Percentiles rank a stretch among this genome's conserved stretches.
phyloP scores from a whole-genome alignment of 2,329 filamentous ascomycete species.

The Coniochaeta sp. region DNA sequence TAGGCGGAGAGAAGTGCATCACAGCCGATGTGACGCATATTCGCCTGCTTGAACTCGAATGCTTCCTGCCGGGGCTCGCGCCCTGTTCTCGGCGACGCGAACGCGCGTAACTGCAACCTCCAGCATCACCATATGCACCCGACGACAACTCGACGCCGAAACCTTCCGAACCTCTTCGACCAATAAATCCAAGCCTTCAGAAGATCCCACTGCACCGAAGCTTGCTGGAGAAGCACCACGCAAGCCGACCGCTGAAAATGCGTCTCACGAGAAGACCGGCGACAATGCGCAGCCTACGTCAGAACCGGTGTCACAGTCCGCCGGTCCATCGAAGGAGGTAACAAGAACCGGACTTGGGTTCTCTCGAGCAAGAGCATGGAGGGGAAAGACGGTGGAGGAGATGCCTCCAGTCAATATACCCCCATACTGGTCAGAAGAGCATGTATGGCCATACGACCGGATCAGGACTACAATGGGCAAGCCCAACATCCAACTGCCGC shows the following conservation, averaged over 20 bases:
- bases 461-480: neutral
- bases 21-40: neutral
- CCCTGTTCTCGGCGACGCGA: slow-evolving; percentile 16
- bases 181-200: neutral
- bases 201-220: neutral
- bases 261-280: neutral
- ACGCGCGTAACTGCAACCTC: slow-evolving; percentile 9
- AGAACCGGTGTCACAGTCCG: neutral
- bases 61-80: slow-evolving; percentile 17
- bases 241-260: neutral
- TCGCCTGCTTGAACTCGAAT: slow-evolving; percentile 8
- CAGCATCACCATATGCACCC: slow-evolving; percentile 7
- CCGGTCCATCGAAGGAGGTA: neutral
- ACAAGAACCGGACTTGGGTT: neutral
- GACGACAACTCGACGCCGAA: neutral
- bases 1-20: neutral
- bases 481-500: neutral
- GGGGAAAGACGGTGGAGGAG: neutral
- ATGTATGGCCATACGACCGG: neutral
- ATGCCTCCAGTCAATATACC: neutral
- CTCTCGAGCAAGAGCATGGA: neutral
- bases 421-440: neutral
- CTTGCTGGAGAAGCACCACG: neutral
- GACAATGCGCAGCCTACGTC: neutral
- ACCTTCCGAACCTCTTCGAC: neutral